A percentile compares a stretch with the other conserved stretches of the same genome.
phyloP scores from a whole-genome alignment of 805 yeast genomes.

The Ogataea methylovora region DNA sequence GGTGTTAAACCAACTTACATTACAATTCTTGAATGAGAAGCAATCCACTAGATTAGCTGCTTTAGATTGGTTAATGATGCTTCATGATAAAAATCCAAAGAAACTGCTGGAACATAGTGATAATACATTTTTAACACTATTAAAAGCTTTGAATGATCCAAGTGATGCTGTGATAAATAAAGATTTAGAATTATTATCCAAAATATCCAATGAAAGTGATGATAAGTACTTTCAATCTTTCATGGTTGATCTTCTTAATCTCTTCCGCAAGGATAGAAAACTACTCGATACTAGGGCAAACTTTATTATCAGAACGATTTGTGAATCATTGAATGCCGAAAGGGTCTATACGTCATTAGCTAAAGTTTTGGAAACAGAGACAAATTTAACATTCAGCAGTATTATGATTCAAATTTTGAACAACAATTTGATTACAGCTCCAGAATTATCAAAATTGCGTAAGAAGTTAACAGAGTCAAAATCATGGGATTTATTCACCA shows the following conservation, averaged over 20 bases:
- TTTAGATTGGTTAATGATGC: conserved; percentile 81
- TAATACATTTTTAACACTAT: conserved; percentile 65
- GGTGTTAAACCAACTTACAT: conserved; percentile 62
- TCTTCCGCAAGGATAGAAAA: conserved; percentile 65
- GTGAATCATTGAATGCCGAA: conserved; percentile 75
- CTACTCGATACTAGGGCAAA: conserved; percentile 69
- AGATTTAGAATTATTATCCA: conserved; percentile 65
- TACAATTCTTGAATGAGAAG: conserved; percentile 66
- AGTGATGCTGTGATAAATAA: conserved; percentile 72
- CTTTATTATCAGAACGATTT: conserved; percentile 74
- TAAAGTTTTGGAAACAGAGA: conserved; percentile 55
- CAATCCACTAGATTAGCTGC: conserved; percentile 80
- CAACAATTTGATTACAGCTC: conserved; percentile 78
- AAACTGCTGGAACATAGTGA: conserved; percentile 48
- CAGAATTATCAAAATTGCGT: conserved; percentile 67
- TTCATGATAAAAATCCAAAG: conserved; percentile 63
- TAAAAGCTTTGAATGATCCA: conserved; percentile 63
- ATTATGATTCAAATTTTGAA: conserved; percentile 82
- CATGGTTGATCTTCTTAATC: conserved; percentile 57
- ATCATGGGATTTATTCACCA: conserved; percentile 44
- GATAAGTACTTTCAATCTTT: conserved; percentile 73
- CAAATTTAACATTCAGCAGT: conserved; percentile 63
- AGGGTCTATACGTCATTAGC: conserved; percentile 77
- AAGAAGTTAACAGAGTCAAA: conserved; percentile 39
- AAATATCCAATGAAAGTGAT: conserved; percentile 62